Conservation (phyloP, 768 basidiomycete species). For the Lactifluus rugatus region DNA sequence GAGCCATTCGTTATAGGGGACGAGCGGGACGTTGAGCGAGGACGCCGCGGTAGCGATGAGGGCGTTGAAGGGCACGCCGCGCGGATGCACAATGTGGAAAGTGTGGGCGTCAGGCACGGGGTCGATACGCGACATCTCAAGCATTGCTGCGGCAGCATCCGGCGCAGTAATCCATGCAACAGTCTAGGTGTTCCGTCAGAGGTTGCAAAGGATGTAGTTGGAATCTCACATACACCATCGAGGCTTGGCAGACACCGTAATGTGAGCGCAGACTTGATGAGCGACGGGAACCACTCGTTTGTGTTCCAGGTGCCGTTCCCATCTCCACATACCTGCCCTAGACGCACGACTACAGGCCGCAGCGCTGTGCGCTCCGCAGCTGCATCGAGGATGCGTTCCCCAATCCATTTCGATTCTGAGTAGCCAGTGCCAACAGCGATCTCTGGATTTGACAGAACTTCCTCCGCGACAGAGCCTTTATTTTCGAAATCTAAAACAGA, state of each 20-base stretch:
- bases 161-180: constrained; percentile 25
- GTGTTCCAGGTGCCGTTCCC: constrained; percentile 24
- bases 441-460: constrained; percentile 11
- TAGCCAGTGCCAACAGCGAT: constrained; percentile 20
- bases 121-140: constrained; percentile 22
- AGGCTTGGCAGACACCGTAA: constrained; percentile 19
- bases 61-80: constrained; percentile 19
- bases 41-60: constrained; percentile 18
- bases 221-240: constrained; percentile 15
- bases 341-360: constrained; percentile 19
- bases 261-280: constrained; percentile 19
- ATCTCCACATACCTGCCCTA: constrained; percentile 25
- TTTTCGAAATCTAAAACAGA: constrained; percentile 20
- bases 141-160: constrained; percentile 21
- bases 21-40: constrained; percentile 20
- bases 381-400: constrained; percentile 21
- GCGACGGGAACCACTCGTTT: constrained; percentile 23
- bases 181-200: constrained; percentile 1
- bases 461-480: constrained; percentile 17
- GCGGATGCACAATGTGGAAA: constrained; percentile 21
- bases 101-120: constrained; percentile 6
- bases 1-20: constrained; percentile 23
- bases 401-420: constrained; percentile 23
- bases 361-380: constrained; percentile 16
- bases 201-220: neutral